These are phyloP conservation scores for Neofusicoccum sp. DNA, from an alignment of 2,329 filamentous ascomycete species.

Conservation along the genomic window DNA sequence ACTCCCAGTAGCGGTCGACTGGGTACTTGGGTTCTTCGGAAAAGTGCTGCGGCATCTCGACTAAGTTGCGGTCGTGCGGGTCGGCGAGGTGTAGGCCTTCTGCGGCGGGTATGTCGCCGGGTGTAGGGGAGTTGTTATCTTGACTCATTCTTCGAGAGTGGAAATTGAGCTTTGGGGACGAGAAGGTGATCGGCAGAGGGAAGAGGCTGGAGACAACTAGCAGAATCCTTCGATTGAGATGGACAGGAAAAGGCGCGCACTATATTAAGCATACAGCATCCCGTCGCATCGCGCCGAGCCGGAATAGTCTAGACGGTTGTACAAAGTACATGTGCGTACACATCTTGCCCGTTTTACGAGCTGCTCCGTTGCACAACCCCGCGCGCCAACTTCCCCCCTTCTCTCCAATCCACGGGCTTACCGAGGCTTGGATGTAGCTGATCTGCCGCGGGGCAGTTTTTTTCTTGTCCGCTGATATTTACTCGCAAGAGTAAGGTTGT, in stretches of 20 bases:
- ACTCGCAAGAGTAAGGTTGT: no score
- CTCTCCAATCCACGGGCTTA: neutral
- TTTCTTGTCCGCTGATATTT: no score
- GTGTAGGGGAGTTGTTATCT: no score
- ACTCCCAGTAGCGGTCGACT: neutral
- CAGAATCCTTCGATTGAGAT: no score
- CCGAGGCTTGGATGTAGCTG: no score
- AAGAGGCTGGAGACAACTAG: no score
- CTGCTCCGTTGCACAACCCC: neutral
- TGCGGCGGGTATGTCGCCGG: no score
- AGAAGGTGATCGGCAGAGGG: no score
- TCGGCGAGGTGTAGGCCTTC: no score
- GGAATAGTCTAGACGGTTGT: neutral
- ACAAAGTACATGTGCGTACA: neutral
- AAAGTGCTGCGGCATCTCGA: neutral
- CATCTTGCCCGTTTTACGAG: neutral
- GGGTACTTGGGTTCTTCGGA: neutral
- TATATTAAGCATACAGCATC: slow-evolving; percentile 1
- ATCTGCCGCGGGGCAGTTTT: no score
- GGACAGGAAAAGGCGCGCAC: neutral
- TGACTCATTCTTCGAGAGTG: neutral
- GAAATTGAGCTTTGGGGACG: no score
- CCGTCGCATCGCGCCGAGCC: neutral
- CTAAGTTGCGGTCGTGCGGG: neutral
- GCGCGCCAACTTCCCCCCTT: neutral